Evolutionary conservation across 768 basidiomycete genomes (phyloP), one percentile per base, ranked within the genome.

Genomic region (Tulasnella sp.): DNA sequence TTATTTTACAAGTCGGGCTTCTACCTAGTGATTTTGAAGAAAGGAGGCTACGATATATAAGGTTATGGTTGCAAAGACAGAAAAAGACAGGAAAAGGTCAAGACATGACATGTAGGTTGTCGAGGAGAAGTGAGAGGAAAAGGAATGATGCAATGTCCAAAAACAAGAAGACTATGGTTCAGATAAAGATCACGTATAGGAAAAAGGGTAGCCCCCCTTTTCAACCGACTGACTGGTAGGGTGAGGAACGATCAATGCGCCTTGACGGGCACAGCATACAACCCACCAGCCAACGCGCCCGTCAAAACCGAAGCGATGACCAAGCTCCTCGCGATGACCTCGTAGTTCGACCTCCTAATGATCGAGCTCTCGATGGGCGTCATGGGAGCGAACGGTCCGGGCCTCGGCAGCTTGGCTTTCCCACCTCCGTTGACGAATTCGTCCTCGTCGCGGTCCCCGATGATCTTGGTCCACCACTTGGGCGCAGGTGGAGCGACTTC

Each of bases 321-420:
- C n/a, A 78, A 24, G 16, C 34, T 27, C 58, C 27, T 71, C 14
- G 42, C 42, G 12, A 78, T 52, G 3, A 78, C 77, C n/a, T 78
- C 77, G 58, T 68, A 78, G 21, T 78, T 78, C 39, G 56, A 71
- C 36, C 77, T 34, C 19, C 38, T 62, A 21, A 78, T 78, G n/a
- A 78, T 52, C 24, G 56, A n/a, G 36, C 77, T 78, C n/a, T 78
- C 77, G 71, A 78, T 78, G 39, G n/a, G 58, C 34, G 58, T 73
- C 77, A 78, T 71, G 40, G 77, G 77, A 18, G 34, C 77, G 36
- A 73, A 78, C 36, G 42, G 68, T 2, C 71, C 39, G n/a, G 77
- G 58, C 27, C 42, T 42, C 46, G 46, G 76, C 2, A 38, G n/a
- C 4, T 52, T 21, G 8, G 24, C 52, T 18, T 36, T 72, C 7